A percentile compares a stretch with the other conserved stretches of the same genome.
Conservation (phyloP, 306 rosid species). For the Sechiopsis laciniata region DNA sequence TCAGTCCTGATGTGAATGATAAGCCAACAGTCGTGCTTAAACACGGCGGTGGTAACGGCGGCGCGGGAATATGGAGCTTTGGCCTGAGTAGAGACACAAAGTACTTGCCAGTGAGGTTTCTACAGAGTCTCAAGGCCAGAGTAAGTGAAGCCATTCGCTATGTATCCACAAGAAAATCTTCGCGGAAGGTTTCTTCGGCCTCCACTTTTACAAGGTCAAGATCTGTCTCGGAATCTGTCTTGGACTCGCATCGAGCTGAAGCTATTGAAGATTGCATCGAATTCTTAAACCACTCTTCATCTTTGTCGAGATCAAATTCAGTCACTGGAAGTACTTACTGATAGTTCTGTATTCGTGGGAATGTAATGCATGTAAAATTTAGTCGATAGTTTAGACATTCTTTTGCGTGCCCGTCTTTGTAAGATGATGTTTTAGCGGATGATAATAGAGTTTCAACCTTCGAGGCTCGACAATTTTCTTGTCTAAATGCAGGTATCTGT, state of each 20-base stretch:
- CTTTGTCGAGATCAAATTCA: slow-evolving; percentile 55
- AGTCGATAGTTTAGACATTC: slow-evolving; percentile 16
- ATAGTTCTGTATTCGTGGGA: slow-evolving; percentile 8
- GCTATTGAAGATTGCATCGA: slow-evolving; percentile 27
- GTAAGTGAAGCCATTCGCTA: slow-evolving; percentile 46
- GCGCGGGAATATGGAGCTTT: slow-evolving; percentile 41
- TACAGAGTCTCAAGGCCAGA: slow-evolving; percentile 55
- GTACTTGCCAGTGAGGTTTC: slow-evolving; percentile 46
- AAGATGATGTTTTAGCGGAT: slow-evolving; percentile 14
- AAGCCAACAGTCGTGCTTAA: slow-evolving; percentile 41
- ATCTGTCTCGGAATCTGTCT: slow-evolving; percentile 31
- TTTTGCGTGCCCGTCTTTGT: slow-evolving; percentile 20
- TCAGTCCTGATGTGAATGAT: slow-evolving; percentile 67
- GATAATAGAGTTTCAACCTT: slow-evolving; percentile 21
- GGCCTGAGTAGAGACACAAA: slow-evolving; percentile 39
- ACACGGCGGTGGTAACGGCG: slow-evolving; percentile 20
- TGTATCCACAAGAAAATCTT: slow-evolving; percentile 48
- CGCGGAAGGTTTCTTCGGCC: slow-evolving; percentile 59
- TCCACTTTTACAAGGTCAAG: slow-evolving; percentile 56
- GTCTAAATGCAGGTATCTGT: slow-evolving; percentile 6
- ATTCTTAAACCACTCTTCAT: slow-evolving; percentile 43
- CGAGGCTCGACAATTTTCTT: background rate
- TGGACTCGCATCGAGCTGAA: slow-evolving; percentile 27
- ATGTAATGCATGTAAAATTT: slow-evolving; percentile 16
- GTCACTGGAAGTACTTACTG: slow-evolving; percentile 29